A percentile compares a stretch with the other conserved stretches of the same genome.
Evolutionary conservation across 2,329 filamentous ascomycete species (phyloP).

Genomic region (Pestalotiopsis sp.): DNA sequence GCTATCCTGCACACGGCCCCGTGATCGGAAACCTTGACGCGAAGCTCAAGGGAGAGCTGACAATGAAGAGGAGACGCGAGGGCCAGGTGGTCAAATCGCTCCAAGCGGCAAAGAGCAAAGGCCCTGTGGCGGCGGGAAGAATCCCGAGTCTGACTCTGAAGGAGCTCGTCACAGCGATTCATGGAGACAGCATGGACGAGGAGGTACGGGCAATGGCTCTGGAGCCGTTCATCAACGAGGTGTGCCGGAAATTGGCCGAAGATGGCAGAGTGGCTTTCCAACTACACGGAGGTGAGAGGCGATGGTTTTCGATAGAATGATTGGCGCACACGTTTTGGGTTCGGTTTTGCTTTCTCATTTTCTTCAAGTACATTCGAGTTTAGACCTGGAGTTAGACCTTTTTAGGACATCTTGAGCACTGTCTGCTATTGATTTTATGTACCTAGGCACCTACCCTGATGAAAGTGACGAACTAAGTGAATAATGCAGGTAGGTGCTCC

Average conservation of each 20-base stretch:
- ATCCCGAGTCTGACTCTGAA: slow-evolving; percentile 39
- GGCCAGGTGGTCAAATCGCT: slow-evolving; percentile 71
- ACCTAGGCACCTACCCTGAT: no score
- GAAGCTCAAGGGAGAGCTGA: slow-evolving; percentile 79
- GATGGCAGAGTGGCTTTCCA: slow-evolving; percentile 45
- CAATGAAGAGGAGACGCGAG: slow-evolving; percentile 76
- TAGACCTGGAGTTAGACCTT: background rate
- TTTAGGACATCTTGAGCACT: background rate
- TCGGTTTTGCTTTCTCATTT: background rate
- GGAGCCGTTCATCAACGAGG: slow-evolving; percentile 46
- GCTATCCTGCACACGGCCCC: slow-evolving; percentile 84
- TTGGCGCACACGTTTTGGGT: background rate
- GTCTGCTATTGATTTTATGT: background rate
- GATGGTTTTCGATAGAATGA: slow-evolving; percentile 35
- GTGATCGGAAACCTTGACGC: slow-evolving; percentile 70
- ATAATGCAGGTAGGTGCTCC: no score
- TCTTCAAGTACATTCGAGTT: background rate
- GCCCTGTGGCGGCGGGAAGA: background rate
- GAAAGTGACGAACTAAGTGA: no score
- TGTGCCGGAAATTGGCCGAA: slow-evolving; percentile 44
- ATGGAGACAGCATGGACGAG: slow-evolving; percentile 41
- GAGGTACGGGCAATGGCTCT: slow-evolving; percentile 32
- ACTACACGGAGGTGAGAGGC: slow-evolving; percentile 34
- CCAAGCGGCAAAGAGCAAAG: background rate
- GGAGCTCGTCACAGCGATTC: slow-evolving; percentile 44